Conservation (phyloP, 2,329 filamentous ascomycete species). For the Torrubiella hemipterigena region DNA sequence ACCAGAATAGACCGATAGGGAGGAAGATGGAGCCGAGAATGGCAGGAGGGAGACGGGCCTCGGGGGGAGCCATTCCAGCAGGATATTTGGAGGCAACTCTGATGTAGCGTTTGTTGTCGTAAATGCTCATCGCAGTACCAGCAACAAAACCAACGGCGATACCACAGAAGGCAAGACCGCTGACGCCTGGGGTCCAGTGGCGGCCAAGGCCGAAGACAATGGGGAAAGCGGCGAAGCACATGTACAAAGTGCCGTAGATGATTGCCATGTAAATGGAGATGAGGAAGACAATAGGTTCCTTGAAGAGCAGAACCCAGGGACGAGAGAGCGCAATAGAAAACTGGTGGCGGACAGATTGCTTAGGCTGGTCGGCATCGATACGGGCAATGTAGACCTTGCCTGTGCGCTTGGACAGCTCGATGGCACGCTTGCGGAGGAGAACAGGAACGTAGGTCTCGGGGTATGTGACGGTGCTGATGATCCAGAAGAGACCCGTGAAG, state of each 20-base stretch:
- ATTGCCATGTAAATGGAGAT: slow-evolving; percentile 53
- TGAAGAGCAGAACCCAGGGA: slow-evolving; percentile 54
- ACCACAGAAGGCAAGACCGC: slow-evolving; percentile 51
- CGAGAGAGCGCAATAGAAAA: slow-evolving; percentile 46
- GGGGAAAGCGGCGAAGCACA: slow-evolving; percentile 42
- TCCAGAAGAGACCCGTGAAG: slow-evolving; percentile 47
- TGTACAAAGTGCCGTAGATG: slow-evolving; percentile 41
- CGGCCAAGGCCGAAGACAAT: slow-evolving; percentile 49
- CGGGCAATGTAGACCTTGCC: slow-evolving; percentile 44
- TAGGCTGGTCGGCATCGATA: slow-evolving; percentile 29
- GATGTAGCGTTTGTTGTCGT: slow-evolving; percentile 42
- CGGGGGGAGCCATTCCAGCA: slow-evolving; percentile 48
- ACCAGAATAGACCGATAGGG: slow-evolving; percentile 52
- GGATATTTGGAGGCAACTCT: slow-evolving; percentile 26
- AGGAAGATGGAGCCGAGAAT: slow-evolving; percentile 47
- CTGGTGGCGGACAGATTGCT: slow-evolving; percentile 29
- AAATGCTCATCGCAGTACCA: slow-evolving; percentile 40
- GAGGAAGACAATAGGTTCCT: slow-evolving; percentile 54
- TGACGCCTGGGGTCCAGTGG: slow-evolving; percentile 46
- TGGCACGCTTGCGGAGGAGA: slow-evolving; percentile 39
- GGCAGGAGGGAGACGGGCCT: slow-evolving; percentile 47
- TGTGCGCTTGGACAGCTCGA: slow-evolving; percentile 34
- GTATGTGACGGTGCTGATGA: slow-evolving; percentile 34
- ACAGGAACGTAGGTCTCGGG: slow-evolving; percentile 50
- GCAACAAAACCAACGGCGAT: slow-evolving; percentile 50